phyloP scores from a whole-genome alignment of 805 yeast genomes.

The Candida nanaspora region DNA sequence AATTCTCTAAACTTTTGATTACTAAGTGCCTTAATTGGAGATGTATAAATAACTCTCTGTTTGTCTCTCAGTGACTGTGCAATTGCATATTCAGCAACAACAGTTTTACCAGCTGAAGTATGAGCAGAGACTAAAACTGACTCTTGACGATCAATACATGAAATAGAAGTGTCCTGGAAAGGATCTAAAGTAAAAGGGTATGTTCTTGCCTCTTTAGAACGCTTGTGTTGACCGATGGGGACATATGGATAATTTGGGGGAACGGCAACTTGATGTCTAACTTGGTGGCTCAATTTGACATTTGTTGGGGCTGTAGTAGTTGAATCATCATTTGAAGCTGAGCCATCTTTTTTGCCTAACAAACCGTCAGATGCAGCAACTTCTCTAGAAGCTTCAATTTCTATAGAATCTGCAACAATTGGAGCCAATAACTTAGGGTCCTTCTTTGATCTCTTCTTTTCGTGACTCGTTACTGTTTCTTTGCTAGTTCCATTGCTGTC shows the following conservation, averaged over 20 bases:
- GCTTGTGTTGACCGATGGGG: slow-evolving; percentile 84
- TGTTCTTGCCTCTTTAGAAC: slow-evolving; percentile 71
- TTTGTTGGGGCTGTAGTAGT: slow-evolving; percentile 11
- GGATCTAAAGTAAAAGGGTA: slow-evolving; percentile 95
- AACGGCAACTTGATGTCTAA: slow-evolving; percentile 94
- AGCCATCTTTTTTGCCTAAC: slow-evolving; percentile 16
- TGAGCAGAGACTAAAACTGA: slow-evolving; percentile 96
- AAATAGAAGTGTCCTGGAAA: slow-evolving; percentile 93
- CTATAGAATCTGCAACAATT: slow-evolving; percentile 79
- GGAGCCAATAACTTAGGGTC: slow-evolving; percentile 36
- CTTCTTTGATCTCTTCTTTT: slow-evolving; percentile 33
- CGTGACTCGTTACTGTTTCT: no score
- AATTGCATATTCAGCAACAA: slow-evolving; percentile 94
- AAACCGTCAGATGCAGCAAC: slow-evolving; percentile 79
- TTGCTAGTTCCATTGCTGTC: slow-evolving; percentile 21
- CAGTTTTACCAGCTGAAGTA: slow-evolving; percentile 96
- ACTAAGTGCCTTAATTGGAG: slow-evolving; percentile 91
- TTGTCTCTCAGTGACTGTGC: slow-evolving; percentile 89
- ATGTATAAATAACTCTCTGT: slow-evolving; percentile 90
- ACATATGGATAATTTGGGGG: slow-evolving; percentile 86
- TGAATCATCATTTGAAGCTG: not conserved
- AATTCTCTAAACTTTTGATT: slow-evolving; percentile 92
- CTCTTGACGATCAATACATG: slow-evolving; percentile 92
- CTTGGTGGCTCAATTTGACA: slow-evolving; percentile 82
- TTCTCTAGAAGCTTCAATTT: slow-evolving; percentile 84